Evolutionary conservation across 169 alveolate species (phyloP), one percentile per base, ranked within the genome.

Genomic region (Theileria parva): DNA sequence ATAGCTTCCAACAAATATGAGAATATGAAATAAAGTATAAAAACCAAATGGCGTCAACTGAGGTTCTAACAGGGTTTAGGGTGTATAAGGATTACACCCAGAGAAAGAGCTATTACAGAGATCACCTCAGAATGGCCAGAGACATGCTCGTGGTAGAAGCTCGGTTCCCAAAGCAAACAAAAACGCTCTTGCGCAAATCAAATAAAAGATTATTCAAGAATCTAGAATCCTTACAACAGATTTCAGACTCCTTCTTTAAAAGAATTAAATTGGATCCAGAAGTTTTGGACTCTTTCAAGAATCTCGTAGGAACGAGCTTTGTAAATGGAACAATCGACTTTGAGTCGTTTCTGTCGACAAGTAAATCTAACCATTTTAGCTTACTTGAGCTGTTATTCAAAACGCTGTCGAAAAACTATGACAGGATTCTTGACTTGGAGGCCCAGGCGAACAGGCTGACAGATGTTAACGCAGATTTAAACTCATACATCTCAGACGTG

Each of bases 81-180:
- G 87, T 85, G 27, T 85, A 85, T 65, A 77, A 67, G 50, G 27
- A 68, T n/a, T 34, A 32, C 61, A 23, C 57, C 32, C 17, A 39
- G 21, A 70, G 68, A 74, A 53, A 74, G 3, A 19, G 73, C 48
- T 85, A 71, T 44, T 59, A 85, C 0, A 77, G 86, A 25, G 88
- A 78, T 66, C 55, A 32, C 67, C 77, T 63, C 32, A 75, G 91
- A 51, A 69, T 81, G 25, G 9, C 21, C 55, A 77, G 91, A 39
- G 55, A 85, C 60, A 37, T 74, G 19, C 19, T 15, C 69, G 87
- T 78, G 32, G 80, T 78, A 17, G 91, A 85, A 78, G n/a, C 51
- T 2, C 70, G 80, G n/a, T 85, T 85, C 34, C 73, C 73, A 39
- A 80, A 32, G 3, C 61, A 23, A 21, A 19, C 60, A 59, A 12